Conservation (phyloP, 2,329 filamentous ascomycete species). For the Epichloe typhina region DNA sequence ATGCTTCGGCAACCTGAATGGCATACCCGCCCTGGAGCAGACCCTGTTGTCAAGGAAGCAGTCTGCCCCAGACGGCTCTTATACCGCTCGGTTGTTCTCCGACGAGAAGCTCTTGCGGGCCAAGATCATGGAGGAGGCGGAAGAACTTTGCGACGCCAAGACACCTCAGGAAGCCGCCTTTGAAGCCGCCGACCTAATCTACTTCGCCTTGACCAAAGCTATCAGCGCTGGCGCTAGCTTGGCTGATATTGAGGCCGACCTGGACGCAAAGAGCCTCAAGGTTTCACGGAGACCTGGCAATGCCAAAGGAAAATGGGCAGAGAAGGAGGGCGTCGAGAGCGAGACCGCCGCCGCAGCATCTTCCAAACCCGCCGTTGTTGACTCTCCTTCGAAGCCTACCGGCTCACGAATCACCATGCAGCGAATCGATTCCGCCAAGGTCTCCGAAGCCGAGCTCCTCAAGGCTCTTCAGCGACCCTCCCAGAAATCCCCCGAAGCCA, state of each 20-base stretch:
- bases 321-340: constrained; percentile 58
- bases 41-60: constrained; percentile 71
- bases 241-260: constrained; percentile 79
- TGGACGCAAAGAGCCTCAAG: constrained; percentile 91
- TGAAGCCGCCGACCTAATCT: constrained; percentile 88
- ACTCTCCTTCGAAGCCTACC: constrained; percentile 21
- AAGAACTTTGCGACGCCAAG: constrained; percentile 81
- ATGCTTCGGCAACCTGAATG: constrained; percentile 78
- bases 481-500: constrained; percentile 91
- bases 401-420: constrained; percentile 65
- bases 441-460: constrained; percentile 50
- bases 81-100: constrained; percentile 84
- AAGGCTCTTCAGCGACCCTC: constrained; percentile 77
- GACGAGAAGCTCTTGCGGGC: constrained; percentile 80
- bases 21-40: constrained; percentile 74
- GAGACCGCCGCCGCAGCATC: constrained; percentile 22
- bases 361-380: constrained; percentile 18
- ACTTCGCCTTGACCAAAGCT: constrained; percentile 89
- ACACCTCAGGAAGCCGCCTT: constrained; percentile 77
- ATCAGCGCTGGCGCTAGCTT: constrained; percentile 72
- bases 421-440: constrained; percentile 56
- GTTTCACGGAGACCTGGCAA: constrained; percentile 88
- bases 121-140: constrained; percentile 97
- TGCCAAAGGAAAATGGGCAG: constrained; percentile 85
- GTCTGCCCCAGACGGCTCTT: constrained; percentile 78